A percentile compares a stretch with the other conserved stretches of the same genome.
These are phyloP conservation scores for Sugiyamaella paludigena DNA, from an alignment of 1,139 yeast genomes.

Conservation along the genomic window DNA sequence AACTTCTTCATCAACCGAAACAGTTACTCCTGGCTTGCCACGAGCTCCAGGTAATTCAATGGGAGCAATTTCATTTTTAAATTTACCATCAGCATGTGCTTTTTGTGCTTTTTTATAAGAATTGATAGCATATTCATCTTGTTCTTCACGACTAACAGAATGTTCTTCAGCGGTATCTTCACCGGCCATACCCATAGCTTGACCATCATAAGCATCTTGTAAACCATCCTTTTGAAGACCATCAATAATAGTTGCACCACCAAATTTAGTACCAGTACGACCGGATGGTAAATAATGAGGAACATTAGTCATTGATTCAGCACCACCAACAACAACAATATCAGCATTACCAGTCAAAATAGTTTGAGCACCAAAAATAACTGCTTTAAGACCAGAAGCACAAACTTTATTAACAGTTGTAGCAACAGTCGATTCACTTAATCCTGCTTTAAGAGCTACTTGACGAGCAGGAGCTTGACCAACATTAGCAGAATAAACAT, in stretches of 20 bases:
- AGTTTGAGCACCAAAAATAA: constrained; percentile 86
- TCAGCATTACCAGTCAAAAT: constrained; percentile 88
- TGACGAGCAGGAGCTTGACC: constrained; percentile 99
- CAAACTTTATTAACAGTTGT: constrained; percentile 95
- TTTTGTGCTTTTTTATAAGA: constrained; percentile 83
- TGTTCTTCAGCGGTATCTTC: constrained; percentile 87
- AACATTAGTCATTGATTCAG: constrained; percentile 94
- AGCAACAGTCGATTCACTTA: constrained; percentile 73
- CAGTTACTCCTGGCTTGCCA: constrained; percentile 82
- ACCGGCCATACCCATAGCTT: constrained; percentile 94
- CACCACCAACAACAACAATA: constrained; percentile 94
- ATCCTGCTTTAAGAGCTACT: constrained; percentile 88
- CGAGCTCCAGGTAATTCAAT: constrained; percentile 83
- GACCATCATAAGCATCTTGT: constrained; percentile 79
- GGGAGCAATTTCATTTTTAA: constrained; percentile 76
- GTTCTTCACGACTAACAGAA: constrained; percentile 62
- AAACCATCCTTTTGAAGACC: constrained; percentile 91
- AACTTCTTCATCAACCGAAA: constrained; percentile 75
- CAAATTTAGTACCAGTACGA: constrained; percentile 86
- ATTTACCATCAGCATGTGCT: constrained; percentile 79
- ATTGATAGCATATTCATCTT: constrained; percentile 82
- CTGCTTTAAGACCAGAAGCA: constrained; percentile 93
- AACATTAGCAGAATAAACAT: constrained; percentile 86
- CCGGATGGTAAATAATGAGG: constrained; percentile 90
- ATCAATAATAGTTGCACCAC: constrained; percentile 74